Evolutionary conservation across 257 asterid species (phyloP), one percentile per base, ranked within the genome.

Genomic region (Primulina tabacum): DNA sequence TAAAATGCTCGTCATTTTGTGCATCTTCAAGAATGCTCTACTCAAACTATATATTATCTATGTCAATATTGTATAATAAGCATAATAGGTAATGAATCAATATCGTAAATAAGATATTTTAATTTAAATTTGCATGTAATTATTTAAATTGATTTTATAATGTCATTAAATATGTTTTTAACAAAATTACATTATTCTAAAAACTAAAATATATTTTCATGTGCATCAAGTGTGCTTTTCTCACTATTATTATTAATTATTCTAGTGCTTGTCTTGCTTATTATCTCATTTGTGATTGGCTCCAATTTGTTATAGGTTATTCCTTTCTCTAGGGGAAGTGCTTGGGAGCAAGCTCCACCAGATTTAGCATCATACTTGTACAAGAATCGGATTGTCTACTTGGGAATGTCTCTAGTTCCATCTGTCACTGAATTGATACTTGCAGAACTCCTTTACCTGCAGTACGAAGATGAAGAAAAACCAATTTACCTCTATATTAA

Each of bases 371-470:
- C 97, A 17, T 89, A 89, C 86, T 78, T 91, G 75, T 91, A 77
- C 79, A 83, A 82, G 82, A 85, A 91, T 68, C 89, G 99, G 62
- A 91, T 94, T 53, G 96, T 94, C 68, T 94, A 91, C 84, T 76
- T 93, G 92, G 99, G 99, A 43, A 89, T 87, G 96, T 77, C 96
- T 77, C 78, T 94, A 37, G 93, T 89, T 83, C 96, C 99, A 68
- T 84, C 96, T 34, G 99, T 94, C 77, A 89, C 96, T n/a, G 97
- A 94, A 82, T 76, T 94, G 76, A 80, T 94, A 29, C 77, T 91
- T 24, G 99, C 97, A 16, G 96, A 94, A 76, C 91, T 94, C 76
- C 88, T 91, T 68, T 90, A 87, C 85, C 96, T 94, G 71, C 92
- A 89, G 77, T 82, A 86, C 65, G 97, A 91, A 79, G 93, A 89